Evolutionary conservation across 1,139 yeast genomes (phyloP).

Genomic region (Taiozyma onychis): DNA sequence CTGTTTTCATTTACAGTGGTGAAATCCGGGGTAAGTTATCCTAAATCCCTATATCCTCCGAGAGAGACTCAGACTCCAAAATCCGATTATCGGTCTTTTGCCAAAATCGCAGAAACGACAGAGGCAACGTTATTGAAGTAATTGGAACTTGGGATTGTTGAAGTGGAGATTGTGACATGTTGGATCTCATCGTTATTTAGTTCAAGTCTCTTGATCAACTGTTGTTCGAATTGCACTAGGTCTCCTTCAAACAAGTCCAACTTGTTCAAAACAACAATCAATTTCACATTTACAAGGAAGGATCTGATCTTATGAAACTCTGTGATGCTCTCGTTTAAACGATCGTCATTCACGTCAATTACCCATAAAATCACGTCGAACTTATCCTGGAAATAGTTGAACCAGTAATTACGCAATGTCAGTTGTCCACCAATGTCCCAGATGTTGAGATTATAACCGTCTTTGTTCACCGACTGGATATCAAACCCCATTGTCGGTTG

Average conservation of each 20-base stretch:
- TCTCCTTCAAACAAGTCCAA: constrained; percentile 37
- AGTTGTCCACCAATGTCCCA: constrained; percentile 98
- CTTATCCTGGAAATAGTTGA: constrained; percentile 71
- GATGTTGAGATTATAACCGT: constrained; percentile 56
- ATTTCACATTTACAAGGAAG: constrained; percentile 61
- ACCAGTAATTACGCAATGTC: constrained; percentile 79
- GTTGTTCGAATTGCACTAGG: background rate
- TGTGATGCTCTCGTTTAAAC: constrained; percentile 56
- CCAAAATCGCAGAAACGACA: background rate
- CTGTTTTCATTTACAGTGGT: background rate
- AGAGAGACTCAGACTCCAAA: background rate
- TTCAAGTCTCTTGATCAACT: background rate
- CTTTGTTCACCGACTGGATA: constrained; percentile 38
- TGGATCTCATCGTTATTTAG: background rate
- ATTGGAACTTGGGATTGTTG: background rate
- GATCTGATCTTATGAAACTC: constrained; percentile 62
- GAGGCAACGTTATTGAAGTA: background rate
- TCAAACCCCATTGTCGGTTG: constrained; percentile 72
- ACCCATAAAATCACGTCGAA: constrained; percentile 91
- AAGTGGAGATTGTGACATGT: background rate
- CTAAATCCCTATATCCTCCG: background rate
- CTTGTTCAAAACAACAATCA: constrained; percentile 54
- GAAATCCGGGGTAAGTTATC: background rate
- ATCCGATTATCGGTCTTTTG: background rate
- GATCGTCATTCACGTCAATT: constrained; percentile 58